Evolutionary conservation across 345 rosid genomes (phyloP).

Genomic region (Raphanus raphanistrum): DNA sequence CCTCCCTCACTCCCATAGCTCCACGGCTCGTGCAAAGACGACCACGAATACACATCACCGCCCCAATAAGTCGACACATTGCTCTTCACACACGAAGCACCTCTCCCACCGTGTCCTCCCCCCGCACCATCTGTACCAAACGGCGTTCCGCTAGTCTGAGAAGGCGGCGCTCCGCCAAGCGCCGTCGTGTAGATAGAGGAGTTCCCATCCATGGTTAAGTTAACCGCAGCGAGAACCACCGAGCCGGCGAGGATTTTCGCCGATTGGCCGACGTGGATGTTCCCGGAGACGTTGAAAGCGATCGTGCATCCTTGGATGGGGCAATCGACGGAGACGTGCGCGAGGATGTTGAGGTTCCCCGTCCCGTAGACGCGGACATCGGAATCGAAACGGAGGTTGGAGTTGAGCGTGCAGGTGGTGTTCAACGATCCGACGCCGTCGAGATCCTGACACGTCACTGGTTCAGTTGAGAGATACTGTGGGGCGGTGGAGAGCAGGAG

Average conservation of each 20-base stretch:
- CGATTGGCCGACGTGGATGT: conserved; percentile 68
- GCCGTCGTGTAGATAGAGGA: conserved; percentile 77
- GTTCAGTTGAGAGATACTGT: conserved; percentile 27
- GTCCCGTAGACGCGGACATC: conserved; percentile 64
- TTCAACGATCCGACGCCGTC: conserved; percentile 88
- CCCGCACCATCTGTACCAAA: conserved; percentile 82
- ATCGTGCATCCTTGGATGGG: conserved; percentile 68
- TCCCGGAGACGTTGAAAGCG: conserved; percentile 75
- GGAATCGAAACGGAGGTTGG: conserved; percentile 62
- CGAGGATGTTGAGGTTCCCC: conserved; percentile 77
- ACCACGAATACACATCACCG: conserved; percentile 95
- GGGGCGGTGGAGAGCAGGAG: conserved; percentile 43
- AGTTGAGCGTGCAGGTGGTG: conserved; percentile 77
- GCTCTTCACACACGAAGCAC: conserved; percentile 78
- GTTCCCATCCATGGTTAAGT: conserved; percentile 56
- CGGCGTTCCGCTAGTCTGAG: conserved; percentile 97
- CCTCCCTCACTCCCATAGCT: conserved; percentile 96
- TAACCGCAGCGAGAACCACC: conserved; percentile 61
- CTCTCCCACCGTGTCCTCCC: conserved; percentile 99
- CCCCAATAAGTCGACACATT: conserved; percentile 76
- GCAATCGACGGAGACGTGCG: conserved; percentile 66
- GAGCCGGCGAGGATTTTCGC: conserved; percentile 76
- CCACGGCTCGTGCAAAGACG: conserved; percentile 79
- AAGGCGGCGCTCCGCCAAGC: conserved; percentile 82
- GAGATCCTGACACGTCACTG: conserved; percentile 60